phyloP scores from a whole-genome alignment of 179 eudicot species.

The Nepenthes alata region DNA sequence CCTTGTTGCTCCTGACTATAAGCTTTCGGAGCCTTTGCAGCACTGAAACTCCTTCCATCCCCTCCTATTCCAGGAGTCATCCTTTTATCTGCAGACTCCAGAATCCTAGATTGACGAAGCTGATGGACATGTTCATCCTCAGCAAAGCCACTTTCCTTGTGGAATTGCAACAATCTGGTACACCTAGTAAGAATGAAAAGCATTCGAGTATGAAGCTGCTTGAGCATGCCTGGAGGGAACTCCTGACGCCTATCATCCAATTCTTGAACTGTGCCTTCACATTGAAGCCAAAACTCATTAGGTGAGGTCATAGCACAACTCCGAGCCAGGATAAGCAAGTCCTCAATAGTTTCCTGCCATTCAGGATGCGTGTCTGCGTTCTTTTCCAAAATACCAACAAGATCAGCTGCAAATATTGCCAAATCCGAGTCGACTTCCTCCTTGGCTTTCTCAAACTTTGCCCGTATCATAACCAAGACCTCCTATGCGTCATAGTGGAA shows the following conservation, averaged over 20 bases:
- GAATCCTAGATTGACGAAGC: constrained; percentile 55
- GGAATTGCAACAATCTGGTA: constrained; percentile 91
- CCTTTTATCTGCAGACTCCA: constrained; percentile 56
- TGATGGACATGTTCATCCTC: constrained; percentile 71
- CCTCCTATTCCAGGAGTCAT: constrained; percentile 27
- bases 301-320: constrained; percentile 91
- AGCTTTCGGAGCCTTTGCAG: constrained; percentile 45
- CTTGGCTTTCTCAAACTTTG: constrained; percentile 96
- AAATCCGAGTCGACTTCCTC: constrained; percentile 97
- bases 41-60: constrained; percentile 26
- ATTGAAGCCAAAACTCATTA: constrained; percentile 97
- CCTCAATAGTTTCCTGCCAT: constrained; percentile 96
- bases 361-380: constrained; percentile 79
- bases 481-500: constrained; percentile 38
- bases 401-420: constrained; percentile 89
- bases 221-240: constrained; percentile 71
- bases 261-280: constrained; percentile 99
- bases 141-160: constrained; percentile 92
- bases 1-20: constrained; percentile 69
- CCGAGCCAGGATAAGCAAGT: constrained; percentile 75
- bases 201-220: constrained; percentile 98
- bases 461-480: constrained; percentile 77
- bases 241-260: constrained; percentile 98
- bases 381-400: constrained; percentile 82
- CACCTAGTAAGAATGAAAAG: constrained; percentile 97